These are phyloP conservation scores for Pholiota adiposa DNA, from an alignment of 1,284 basidiomycete genomes.

Conservation along the genomic window DNA sequence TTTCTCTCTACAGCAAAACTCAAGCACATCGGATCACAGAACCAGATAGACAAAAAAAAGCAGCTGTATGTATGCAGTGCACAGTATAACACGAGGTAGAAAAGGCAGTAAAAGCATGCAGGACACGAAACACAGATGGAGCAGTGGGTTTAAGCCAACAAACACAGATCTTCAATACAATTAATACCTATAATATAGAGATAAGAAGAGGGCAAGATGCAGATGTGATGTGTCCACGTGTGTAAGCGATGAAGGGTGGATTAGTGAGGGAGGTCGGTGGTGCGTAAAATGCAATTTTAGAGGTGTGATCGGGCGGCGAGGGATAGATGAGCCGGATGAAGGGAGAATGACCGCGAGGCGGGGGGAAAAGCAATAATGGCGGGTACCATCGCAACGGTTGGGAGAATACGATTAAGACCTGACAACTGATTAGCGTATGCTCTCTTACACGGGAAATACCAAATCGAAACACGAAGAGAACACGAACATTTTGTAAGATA, in stretches of 20 bases:
- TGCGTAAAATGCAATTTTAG: constrained; percentile 13
- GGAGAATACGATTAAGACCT: constrained; percentile 56
- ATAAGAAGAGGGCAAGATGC: not conserved
- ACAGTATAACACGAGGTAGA: not conserved
- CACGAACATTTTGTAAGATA: constrained; percentile 84
- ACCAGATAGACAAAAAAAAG: not conserved
- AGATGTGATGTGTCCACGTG: not conserved
- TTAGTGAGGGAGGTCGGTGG: not conserved
- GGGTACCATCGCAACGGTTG: constrained; percentile 7
- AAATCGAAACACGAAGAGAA: constrained; percentile 14
- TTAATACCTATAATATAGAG: constrained; percentile 16
- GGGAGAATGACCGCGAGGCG: constrained; percentile 1
- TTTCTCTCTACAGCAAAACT: not conserved
- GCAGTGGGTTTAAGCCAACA: not conserved
- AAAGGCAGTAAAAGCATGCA: not conserved
- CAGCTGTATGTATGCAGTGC: not conserved
- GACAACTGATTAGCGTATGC: constrained; percentile 67
- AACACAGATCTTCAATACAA: constrained; percentile 9
- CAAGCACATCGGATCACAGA: not conserved
- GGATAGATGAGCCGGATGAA: not conserved
- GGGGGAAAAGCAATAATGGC: not conserved
- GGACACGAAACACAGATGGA: not conserved
- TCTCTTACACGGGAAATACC: constrained; percentile 37
- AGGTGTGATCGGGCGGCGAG: not conserved
- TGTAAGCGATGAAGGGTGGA: not conserved